Conservation (phyloP, 371 early-diverging fungal species). For the Cokeromyces recurvatus region DNA sequence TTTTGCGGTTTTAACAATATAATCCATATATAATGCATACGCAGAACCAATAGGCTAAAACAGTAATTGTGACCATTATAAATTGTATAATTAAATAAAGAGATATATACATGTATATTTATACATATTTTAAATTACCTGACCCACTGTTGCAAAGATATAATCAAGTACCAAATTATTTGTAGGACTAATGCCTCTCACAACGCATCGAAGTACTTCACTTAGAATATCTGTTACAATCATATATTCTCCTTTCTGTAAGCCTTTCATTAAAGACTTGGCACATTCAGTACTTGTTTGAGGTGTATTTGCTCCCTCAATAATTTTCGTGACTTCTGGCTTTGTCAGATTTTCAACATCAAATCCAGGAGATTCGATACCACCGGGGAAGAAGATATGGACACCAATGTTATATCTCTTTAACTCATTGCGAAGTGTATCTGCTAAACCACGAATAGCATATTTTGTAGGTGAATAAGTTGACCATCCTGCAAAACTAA, state of each 20-base stretch:
- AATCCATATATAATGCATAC: constrained; percentile 43
- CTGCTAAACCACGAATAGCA: constrained; percentile 78
- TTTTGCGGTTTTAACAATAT: constrained; percentile 24
- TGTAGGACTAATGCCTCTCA: constrained; percentile 43
- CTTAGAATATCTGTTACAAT: constrained; percentile 51
- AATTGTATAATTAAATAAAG: not conserved
- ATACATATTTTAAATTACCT: constrained; percentile 26
- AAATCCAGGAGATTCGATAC: constrained; percentile 79
- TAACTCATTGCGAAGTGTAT: constrained; percentile 72
- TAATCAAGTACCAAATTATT: constrained; percentile 40
- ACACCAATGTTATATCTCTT: constrained; percentile 62
- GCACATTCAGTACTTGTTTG: constrained; percentile 62
- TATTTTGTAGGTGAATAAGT: constrained; percentile 85
- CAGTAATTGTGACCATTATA: not conserved
- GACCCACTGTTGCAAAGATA: constrained; percentile 31
- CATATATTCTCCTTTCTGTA: constrained; percentile 42
- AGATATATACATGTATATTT: too few species aligned
- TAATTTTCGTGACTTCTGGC: constrained; percentile 72
- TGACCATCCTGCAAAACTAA: constrained; percentile 78
- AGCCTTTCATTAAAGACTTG: constrained; percentile 49
- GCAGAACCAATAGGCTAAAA: constrained; percentile 38
- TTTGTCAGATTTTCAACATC: constrained; percentile 79
- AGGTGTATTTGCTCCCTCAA: constrained; percentile 70
- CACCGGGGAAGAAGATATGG: constrained; percentile 80
- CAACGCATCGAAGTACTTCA: constrained; percentile 43